These are phyloP conservation scores for Cucurbita moschata DNA, from an alignment of 306 rosid species.

Conservation along the genomic window DNA sequence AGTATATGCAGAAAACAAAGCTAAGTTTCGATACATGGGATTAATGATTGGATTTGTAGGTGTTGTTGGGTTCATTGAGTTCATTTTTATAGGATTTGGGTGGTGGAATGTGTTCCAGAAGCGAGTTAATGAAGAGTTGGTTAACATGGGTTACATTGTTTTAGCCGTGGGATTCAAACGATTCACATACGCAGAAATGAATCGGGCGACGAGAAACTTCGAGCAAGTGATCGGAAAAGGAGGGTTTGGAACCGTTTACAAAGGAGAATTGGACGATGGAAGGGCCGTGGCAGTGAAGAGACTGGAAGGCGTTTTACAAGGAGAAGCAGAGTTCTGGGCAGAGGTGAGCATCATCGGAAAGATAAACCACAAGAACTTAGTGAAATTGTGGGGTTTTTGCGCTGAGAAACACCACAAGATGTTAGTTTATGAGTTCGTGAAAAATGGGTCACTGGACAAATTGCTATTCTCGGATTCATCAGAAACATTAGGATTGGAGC, in stretches of 20 bases:
- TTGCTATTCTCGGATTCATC: conserved; percentile 12
- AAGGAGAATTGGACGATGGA: conserved; percentile 20
- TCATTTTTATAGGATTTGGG: conserved; percentile 12
- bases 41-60: background rate
- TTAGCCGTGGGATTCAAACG: conserved; percentile 22
- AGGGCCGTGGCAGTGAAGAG: conserved; percentile 28
- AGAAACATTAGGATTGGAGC: conserved; percentile 6
- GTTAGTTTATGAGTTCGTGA: conserved; percentile 21
- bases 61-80: conserved; percentile 6
- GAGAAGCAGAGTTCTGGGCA: conserved; percentile 34
- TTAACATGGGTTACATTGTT: conserved; percentile 20
- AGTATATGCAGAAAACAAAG: background rate
- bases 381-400: conserved; percentile 30
- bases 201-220: conserved; percentile 17
- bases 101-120: conserved; percentile 19
- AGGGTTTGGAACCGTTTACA: conserved; percentile 19
- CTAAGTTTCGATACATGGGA: background rate
- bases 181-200: conserved; percentile 16
- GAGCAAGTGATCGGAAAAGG: conserved; percentile 20
- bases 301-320: conserved; percentile 25
- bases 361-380: conserved; percentile 29
- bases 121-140: conserved; percentile 9
- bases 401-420: conserved; percentile 18
- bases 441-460: conserved; percentile 26
- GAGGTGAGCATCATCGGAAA: conserved; percentile 32